phyloP scores from a whole-genome alignment of 257 asterid genomes.

The Rehmannia glutinosa region DNA sequence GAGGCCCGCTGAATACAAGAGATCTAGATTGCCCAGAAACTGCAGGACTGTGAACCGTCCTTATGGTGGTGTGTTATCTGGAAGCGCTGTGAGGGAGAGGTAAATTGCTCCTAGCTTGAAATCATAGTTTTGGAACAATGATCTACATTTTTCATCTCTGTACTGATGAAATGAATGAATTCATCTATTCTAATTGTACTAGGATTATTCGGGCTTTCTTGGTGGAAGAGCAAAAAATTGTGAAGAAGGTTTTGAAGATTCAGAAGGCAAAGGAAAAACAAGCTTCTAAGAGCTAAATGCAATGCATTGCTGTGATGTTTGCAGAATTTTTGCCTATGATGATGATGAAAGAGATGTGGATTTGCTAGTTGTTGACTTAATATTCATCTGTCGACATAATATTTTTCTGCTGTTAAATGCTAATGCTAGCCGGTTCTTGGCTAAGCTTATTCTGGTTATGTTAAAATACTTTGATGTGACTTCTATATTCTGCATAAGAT shows the following conservation, averaged over 20 bases:
- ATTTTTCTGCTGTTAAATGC: neutral
- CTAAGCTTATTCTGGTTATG: neutral
- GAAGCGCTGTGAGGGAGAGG: constrained; percentile 71
- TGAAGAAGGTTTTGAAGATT: constrained; percentile 71
- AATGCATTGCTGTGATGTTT: neutral
- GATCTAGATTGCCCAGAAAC: constrained; percentile 63
- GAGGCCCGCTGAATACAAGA: constrained; percentile 77
- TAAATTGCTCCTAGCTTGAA: constrained; percentile 4
- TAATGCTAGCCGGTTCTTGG: neutral
- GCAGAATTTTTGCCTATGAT: constrained; percentile 30
- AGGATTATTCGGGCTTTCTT: constrained; percentile 74
- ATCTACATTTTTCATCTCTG: neutral
- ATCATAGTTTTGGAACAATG: neutral
- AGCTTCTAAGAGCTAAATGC: constrained; percentile 42
- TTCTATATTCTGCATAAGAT: neutral
- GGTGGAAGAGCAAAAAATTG: constrained; percentile 73
- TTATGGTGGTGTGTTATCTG: constrained; percentile 72
- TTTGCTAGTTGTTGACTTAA: neutral
- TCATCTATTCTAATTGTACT: neutral
- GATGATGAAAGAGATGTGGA: constrained; percentile 25
- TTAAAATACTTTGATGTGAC: no score
- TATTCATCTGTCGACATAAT: neutral
- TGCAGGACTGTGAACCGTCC: constrained; percentile 76
- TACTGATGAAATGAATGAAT: neutral
- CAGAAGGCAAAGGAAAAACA: constrained; percentile 60